These are phyloP conservation scores for Coemansia aciculifera DNA, from an alignment of 192 early-diverging fungal genomes.

Conservation along the genomic window DNA sequence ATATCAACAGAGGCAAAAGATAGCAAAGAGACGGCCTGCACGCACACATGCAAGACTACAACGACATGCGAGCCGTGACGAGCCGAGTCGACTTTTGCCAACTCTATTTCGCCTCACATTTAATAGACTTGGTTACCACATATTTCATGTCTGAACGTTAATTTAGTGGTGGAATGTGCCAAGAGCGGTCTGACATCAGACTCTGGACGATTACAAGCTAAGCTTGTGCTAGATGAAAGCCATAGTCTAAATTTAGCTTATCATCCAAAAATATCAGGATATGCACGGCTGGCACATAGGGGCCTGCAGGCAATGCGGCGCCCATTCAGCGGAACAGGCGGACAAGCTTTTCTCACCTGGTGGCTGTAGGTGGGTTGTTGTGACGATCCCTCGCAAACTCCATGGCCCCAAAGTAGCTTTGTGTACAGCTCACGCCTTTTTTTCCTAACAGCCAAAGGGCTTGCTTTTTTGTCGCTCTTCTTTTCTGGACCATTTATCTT, in stretches of 20 bases:
- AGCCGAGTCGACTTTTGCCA: background rate
- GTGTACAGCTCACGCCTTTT: background rate
- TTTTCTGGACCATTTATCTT: conserved; percentile 3
- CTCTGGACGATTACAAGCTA: background rate
- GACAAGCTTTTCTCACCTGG: background rate
- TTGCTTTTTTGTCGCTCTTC: background rate
- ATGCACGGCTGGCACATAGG: background rate
- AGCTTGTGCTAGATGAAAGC: background rate
- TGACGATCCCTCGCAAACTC: background rate
- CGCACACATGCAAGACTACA: background rate
- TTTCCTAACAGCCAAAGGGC: background rate
- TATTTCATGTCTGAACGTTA: too few relatives aligned
- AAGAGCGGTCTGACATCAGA: background rate
- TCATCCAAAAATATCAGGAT: background rate
- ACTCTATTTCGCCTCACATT: background rate
- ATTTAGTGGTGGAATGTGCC: too few relatives aligned
- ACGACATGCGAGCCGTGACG: background rate
- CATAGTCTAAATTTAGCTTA: background rate
- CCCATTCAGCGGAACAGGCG: background rate
- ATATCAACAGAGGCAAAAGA: background rate
- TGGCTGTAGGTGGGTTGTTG: background rate
- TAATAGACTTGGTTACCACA: background rate
- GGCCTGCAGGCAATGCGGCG: background rate
- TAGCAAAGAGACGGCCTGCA: background rate
- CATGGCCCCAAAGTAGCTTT: background rate